phyloP scores from a whole-genome alignment of 2,329 filamentous ascomycete species.

The Lecanoromycetidae sp. region DNA sequence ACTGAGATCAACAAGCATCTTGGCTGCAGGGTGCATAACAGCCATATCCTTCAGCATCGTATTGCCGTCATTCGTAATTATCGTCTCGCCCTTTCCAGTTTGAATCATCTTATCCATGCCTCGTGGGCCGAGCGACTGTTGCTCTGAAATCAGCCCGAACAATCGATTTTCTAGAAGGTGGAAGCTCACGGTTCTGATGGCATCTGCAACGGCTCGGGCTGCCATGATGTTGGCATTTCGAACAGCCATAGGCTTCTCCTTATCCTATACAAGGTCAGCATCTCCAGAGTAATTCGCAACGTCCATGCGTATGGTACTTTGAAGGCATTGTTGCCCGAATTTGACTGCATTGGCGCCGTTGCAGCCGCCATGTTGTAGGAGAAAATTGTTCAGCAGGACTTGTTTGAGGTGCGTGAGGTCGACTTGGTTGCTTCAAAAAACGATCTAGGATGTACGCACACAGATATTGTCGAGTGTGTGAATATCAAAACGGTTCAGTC shows the following conservation, averaged over 20 bases:
- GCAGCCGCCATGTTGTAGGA: constrained; percentile 38
- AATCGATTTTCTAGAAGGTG: not conserved
- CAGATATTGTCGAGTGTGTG: not conserved
- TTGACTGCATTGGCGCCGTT: constrained; percentile 33
- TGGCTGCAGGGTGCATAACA: constrained; percentile 97
- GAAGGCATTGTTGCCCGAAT: constrained; percentile 53
- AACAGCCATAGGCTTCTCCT: constrained; percentile 98
- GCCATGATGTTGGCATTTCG: constrained; percentile 94
- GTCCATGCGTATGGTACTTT: constrained; percentile 36
- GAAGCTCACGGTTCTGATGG: constrained; percentile 64
- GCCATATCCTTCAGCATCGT: constrained; percentile 99
- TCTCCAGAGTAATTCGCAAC: constrained; percentile 14
- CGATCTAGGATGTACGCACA: not conserved
- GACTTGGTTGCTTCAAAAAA: too few relatives aligned
- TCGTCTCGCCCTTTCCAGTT: constrained; percentile 89
- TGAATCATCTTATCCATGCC: constrained; percentile 99
- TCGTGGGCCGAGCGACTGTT: constrained; percentile 72
- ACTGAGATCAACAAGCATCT: constrained; percentile 96
- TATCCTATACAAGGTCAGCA: constrained; percentile 47
- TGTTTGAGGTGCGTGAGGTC: too few relatives aligned
- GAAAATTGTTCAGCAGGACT: not conserved
- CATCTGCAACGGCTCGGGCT: constrained; percentile 93
- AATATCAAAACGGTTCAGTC: constrained; percentile 2
- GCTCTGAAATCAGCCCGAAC: constrained; percentile 20
- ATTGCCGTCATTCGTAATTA: constrained; percentile 98